A percentile compares a stretch with the other conserved stretches of the same genome.
phyloP scores from a whole-genome alignment of 306 rosid species.

The Betula pendula region DNA sequence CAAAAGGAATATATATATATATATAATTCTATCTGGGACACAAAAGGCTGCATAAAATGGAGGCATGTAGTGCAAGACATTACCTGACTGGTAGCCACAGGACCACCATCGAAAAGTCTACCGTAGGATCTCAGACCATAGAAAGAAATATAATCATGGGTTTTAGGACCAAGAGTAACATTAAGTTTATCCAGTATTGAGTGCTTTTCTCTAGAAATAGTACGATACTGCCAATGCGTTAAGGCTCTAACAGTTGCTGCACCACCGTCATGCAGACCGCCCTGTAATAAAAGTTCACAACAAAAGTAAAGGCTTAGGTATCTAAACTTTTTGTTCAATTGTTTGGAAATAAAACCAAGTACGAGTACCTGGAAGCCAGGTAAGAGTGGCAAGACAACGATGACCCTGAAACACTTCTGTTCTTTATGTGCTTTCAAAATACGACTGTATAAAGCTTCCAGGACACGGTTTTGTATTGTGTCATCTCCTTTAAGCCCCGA shows the following conservation, averaged over 20 bases:
- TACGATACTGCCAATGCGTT: conserved; percentile 97
- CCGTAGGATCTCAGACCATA: conserved; percentile 90
- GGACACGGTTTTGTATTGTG: conserved; percentile 79
- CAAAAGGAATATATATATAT: too few species aligned
- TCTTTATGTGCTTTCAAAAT: conserved; percentile 79
- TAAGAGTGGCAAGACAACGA: conserved; percentile 87
- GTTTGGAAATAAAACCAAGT: conserved; percentile 25
- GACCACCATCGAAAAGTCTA: conserved; percentile 76
- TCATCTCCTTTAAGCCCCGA: conserved; percentile 95
- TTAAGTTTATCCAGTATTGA: conserved; percentile 77
- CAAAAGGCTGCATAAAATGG: background rate
- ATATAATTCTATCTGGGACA: background rate
- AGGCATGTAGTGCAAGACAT: conserved; percentile 5
- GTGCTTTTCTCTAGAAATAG: conserved; percentile 82
- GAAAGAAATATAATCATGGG: conserved; percentile 85
- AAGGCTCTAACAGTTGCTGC: conserved; percentile 99
- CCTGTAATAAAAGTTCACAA: conserved; percentile 52
- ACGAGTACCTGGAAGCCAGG: conserved; percentile 92
- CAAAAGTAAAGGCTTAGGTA: conserved; percentile 7
- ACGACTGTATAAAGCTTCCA: conserved; percentile 76
- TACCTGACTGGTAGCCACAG: conserved; percentile 95
- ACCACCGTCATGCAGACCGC: conserved; percentile 93
- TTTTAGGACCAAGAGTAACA: conserved; percentile 67
- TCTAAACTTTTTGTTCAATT: conserved; percentile 5
- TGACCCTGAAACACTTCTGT: conserved; percentile 76